These are phyloP conservation scores for Fusarium solani-melongenae DNA, from an alignment of 2,329 filamentous ascomycete genomes.

Conservation along the genomic window DNA sequence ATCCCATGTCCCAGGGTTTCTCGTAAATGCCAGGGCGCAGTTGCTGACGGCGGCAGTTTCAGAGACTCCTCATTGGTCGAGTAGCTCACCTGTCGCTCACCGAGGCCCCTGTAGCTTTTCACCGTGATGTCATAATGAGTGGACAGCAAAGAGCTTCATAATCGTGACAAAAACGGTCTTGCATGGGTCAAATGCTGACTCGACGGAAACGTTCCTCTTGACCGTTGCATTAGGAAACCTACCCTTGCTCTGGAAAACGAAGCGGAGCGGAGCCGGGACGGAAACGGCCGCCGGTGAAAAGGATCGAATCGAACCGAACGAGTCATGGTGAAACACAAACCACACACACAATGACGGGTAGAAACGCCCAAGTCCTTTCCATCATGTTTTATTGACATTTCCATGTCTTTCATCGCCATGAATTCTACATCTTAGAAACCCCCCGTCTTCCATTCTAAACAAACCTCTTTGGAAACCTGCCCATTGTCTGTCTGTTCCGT, in stretches of 20 bases:
- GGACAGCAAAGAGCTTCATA: neutral
- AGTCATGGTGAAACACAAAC: neutral
- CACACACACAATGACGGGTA: neutral
- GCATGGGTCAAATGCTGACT: neutral
- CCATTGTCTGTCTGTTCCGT: neutral
- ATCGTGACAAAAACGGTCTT: neutral
- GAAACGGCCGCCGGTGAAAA: neutral
- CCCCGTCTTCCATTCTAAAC: constrained; percentile 1
- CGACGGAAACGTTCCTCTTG: constrained; percentile 8
- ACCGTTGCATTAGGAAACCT: constrained; percentile 1
- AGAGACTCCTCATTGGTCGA: constrained; percentile 28
- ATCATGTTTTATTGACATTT: constrained; percentile 13
- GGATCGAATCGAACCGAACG: constrained; percentile 3
- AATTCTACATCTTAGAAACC: neutral
- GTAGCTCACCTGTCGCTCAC: neutral
- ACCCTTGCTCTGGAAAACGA: neutral
- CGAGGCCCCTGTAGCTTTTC: neutral
- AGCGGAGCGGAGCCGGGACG: neutral
- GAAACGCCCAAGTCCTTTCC: neutral
- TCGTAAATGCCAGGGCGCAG: constrained; percentile 6
- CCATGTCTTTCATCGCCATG: neutral
- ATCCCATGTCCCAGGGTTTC: neutral
- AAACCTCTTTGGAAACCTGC: neutral
- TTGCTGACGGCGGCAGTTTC: constrained; percentile 11
- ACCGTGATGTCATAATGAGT: constrained; percentile 34